phyloP scores from a whole-genome alignment of 495 filamentous ascomycete genomes.

The Penicillium angulare region DNA sequence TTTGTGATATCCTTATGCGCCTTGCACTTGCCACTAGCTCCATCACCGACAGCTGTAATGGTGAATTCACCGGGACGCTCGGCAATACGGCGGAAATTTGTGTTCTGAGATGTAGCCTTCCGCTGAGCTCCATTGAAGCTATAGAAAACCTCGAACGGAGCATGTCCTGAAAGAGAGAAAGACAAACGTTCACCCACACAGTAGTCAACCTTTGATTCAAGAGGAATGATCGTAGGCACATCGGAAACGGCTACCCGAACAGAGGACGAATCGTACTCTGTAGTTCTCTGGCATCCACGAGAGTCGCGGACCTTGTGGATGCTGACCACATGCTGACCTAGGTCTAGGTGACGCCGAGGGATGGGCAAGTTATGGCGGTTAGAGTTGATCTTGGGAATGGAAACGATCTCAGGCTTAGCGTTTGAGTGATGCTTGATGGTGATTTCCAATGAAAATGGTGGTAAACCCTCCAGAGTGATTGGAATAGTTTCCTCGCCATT shows the following conservation, averaged over 20 bases:
- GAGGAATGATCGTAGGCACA: constrained; percentile 80
- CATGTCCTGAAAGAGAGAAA: constrained; percentile 81
- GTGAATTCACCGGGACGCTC: constrained; percentile 85
- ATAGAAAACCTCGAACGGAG: constrained; percentile 92
- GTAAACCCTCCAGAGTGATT: constrained; percentile 73
- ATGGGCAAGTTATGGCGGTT: constrained; percentile 76
- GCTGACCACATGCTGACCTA: constrained; percentile 80
- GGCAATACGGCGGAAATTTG: constrained; percentile 85
- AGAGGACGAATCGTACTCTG: constrained; percentile 61
- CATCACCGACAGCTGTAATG: constrained; percentile 80
- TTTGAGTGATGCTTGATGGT: constrained; percentile 87
- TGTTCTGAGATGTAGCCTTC: constrained; percentile 73
- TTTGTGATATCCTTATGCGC: constrained; percentile 73
- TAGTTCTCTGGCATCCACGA: constrained; percentile 74
- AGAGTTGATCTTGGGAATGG: constrained; percentile 70
- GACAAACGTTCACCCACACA: constrained; percentile 93
- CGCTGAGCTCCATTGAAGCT: constrained; percentile 73
- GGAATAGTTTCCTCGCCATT: constrained; percentile 81
- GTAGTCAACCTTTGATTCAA: constrained; percentile 86
- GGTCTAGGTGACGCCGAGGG: constrained; percentile 74
- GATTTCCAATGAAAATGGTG: constrained; percentile 86
- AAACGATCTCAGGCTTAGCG: constrained; percentile 73
- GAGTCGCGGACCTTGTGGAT: constrained; percentile 87
- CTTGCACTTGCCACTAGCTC: constrained; percentile 72
- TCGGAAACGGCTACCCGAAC: constrained; percentile 89